Percentiles rank a stretch among this genome's conserved stretches.
phyloP scores from a whole-genome alignment of 805 yeast species.

The Yueomyces sp. region DNA sequence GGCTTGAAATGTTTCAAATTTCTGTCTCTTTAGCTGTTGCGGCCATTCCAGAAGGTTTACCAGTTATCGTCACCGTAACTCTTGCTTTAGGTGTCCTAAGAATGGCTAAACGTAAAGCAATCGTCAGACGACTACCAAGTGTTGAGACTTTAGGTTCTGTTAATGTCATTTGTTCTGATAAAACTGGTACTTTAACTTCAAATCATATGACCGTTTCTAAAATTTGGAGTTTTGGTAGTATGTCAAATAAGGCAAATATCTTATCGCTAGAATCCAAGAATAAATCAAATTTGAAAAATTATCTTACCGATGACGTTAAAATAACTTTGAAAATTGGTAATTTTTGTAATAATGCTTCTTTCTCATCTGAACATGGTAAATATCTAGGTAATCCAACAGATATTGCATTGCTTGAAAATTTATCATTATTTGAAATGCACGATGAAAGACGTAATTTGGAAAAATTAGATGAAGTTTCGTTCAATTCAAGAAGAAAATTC shows the following conservation, averaged over 20 bases:
- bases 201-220: slow-evolving; percentile 85
- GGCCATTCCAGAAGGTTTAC: slow-evolving; percentile 97
- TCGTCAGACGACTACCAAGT: slow-evolving; percentile 85
- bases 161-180: slow-evolving; percentile 85
- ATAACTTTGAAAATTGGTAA: slow-evolving; percentile 52
- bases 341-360: slow-evolving; percentile 63
- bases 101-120: slow-evolving; percentile 92
- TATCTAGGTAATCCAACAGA: slow-evolving; percentile 91
- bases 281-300: slow-evolving; percentile 26
- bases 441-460: slow-evolving; percentile 49
- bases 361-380: slow-evolving; percentile 52
- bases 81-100: slow-evolving; percentile 90
- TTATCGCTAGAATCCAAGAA: slow-evolving; percentile 34
- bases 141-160: slow-evolving; percentile 94
- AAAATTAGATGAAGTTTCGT: slow-evolving; percentile 66
- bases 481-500: slow-evolving; percentile 70
- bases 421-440: slow-evolving; percentile 54
- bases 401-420: slow-evolving; percentile 71
- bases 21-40: slow-evolving; percentile 97
- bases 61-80: slow-evolving; percentile 95
- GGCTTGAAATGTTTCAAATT: slow-evolving; percentile 97
- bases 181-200: slow-evolving; percentile 82
- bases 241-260: slow-evolving; percentile 26
- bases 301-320: slow-evolving; percentile 41
- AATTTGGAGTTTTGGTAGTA: slow-evolving; percentile 60